A percentile compares a stretch with the other conserved stretches of the same genome.
Evolutionary conservation across 148 eudicot genomes (phyloP).

Genomic region (Chenopodium formosanum): DNA sequence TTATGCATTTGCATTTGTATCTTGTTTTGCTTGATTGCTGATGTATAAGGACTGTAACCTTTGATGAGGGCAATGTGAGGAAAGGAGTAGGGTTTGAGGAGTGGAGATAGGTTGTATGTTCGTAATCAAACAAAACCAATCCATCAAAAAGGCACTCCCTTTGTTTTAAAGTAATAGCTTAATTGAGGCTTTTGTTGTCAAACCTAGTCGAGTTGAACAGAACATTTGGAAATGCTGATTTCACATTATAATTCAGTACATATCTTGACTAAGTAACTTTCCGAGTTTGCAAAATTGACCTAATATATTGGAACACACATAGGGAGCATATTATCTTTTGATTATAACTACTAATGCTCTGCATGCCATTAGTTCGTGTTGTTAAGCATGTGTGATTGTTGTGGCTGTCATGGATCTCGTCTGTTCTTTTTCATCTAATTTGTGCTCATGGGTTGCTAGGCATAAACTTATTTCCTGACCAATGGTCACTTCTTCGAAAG

Average conservation of each 20-base stretch:
- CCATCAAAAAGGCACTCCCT: background rate
- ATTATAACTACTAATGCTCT: background rate
- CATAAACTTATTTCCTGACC: conserved; percentile 39
- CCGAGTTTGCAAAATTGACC: background rate
- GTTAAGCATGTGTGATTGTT: background rate
- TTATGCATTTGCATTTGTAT: background rate
- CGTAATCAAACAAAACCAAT: too few species aligned
- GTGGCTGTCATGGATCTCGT: background rate
- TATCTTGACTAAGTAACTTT: too few species aligned
- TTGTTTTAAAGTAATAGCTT: too few species aligned
- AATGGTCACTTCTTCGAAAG: conserved; percentile 56
- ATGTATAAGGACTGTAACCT: background rate
- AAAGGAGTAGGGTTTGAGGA: background rate
- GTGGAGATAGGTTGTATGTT: too few species aligned
- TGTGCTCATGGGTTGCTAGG: conserved; percentile 33
- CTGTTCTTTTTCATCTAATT: conserved; percentile 13
- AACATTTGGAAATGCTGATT: too few species aligned
- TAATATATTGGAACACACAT: background rate
- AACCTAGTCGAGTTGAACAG: too few species aligned
- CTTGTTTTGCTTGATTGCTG: background rate
- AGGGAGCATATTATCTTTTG: too few species aligned
- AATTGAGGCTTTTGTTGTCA: too few species aligned
- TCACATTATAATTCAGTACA: too few species aligned
- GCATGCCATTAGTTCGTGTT: background rate
- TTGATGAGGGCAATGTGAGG: background rate